phyloP scores from a whole-genome alignment of 495 filamentous ascomycete species.

The Platismatia glauca region DNA sequence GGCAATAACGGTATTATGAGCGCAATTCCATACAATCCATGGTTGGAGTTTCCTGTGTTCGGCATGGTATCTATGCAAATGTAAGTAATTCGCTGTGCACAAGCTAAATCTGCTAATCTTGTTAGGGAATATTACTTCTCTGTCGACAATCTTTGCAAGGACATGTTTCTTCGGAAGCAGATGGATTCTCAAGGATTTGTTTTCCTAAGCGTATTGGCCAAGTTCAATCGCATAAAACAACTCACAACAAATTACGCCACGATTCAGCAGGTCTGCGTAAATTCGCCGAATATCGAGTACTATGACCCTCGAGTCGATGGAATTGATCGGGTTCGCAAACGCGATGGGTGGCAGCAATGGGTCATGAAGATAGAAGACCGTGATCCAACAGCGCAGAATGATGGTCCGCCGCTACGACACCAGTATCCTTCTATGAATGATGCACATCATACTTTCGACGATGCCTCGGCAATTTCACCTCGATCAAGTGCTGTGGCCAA shows the following conservation, averaged over 20 bases:
- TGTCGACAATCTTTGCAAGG: slow-evolving; percentile 91
- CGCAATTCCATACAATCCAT: slow-evolving; percentile 51
- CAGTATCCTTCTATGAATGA: slow-evolving; percentile 22
- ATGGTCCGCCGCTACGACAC: slow-evolving; percentile 38
- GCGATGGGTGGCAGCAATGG: slow-evolving; percentile 74
- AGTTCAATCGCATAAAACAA: slow-evolving; percentile 74
- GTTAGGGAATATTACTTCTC: slow-evolving; percentile 87
- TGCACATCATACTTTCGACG: slow-evolving; percentile 11
- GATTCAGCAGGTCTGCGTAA: slow-evolving; percentile 62
- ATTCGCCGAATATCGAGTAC: slow-evolving; percentile 63
- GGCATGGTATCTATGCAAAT: slow-evolving; percentile 60
- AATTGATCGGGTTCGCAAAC: slow-evolving; percentile 66
- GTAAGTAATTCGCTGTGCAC: slow-evolving; percentile 29
- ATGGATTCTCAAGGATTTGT: slow-evolving; percentile 96
- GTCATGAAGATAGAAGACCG: slow-evolving; percentile 56
- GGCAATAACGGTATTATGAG: slow-evolving; percentile 51
- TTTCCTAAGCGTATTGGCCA: slow-evolving; percentile 62
- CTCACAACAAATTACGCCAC: slow-evolving; percentile 65
- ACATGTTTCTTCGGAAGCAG: slow-evolving; percentile 74
- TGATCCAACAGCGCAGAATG: slow-evolving; percentile 51
- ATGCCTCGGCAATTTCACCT: slow-evolving; percentile 15
- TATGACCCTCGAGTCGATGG: slow-evolving; percentile 49
- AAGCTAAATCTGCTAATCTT: slow-evolving; percentile 13
- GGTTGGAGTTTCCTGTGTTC: slow-evolving; percentile 45
- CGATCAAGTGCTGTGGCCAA: slow-evolving; percentile 8